Base-by-base conservation (phyloP, 2,329 filamentous ascomycete genomes). In the Hirsutella rhossiliensis region DNA sequence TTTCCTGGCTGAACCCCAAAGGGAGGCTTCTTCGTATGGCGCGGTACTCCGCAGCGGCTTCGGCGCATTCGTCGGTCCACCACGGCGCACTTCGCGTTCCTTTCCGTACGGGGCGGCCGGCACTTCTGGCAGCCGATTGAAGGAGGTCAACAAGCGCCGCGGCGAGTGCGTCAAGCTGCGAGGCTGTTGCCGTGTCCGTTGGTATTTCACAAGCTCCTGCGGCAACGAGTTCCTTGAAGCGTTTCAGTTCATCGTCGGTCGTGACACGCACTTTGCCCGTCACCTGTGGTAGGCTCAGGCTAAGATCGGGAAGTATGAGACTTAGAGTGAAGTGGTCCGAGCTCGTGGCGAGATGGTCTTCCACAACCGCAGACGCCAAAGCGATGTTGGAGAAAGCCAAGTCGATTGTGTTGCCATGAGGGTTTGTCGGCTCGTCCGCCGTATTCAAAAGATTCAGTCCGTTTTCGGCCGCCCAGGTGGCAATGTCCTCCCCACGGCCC, bases 261-360 rank as follows among this genome's bases (percentile, higher is more conserved):
- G 39, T 49, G 36, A 51, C 41, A n/a, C 49, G 45, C 27, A 51
- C 41, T 38, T 39, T 44, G 15, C 48, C 44, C 20, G 43, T 43
- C 31, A 19, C 40, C 5, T 44, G 43, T 15, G 41, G 40, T 11
- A 38, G 38, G 5, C 19, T 19, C 27, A 42, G 18, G 12, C 40
- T 23, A 19, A 48, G 29, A 20, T 48, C 37, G 19, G 48, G 46
- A 17, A 48, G 42, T 19, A 42, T 45, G 19, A 50, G 27, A 19
- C 43, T 48, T 20, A 52, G 40, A 11, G 45, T 52, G 31, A 48
- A 50, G 41, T 50, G 48, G 43, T 50, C 50, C 15, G 50, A 52
- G 43, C 45, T 48, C 31, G 48, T 48, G 19, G 48, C 48, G 12
- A 52, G 48, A 39, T 50, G 48, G 37, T 47, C 50, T 31, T 50